Conservation (phyloP, 2,329 filamentous ascomycete genomes). For the Cytospora chrysosperma region DNA sequence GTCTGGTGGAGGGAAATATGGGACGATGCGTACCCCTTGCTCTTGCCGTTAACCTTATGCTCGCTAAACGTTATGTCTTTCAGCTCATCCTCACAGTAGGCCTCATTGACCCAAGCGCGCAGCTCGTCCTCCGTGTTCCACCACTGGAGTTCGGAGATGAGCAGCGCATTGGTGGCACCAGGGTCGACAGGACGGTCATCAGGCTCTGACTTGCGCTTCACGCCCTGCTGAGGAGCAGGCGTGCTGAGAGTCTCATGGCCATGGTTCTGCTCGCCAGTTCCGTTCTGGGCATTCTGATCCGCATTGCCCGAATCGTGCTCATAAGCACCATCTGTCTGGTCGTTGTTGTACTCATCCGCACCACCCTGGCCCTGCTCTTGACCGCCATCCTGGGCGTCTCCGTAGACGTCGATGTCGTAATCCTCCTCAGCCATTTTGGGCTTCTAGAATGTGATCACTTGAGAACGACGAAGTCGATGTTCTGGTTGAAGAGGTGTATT, state of each 20-base stretch:
- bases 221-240: constrained; percentile 47
- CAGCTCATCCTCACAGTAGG: constrained; percentile 78
- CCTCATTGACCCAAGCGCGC: constrained; percentile 78
- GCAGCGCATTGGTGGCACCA: constrained; percentile 66
- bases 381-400: constrained; percentile 44
- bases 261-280: constrained; percentile 39
- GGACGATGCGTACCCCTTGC: constrained; percentile 73
- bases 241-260: constrained; percentile 31
- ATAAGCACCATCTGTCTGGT: constrained; percentile 34
- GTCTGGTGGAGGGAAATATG: constrained; percentile 4
- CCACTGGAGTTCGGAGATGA: constrained; percentile 91
- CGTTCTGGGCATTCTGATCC: constrained; percentile 42
- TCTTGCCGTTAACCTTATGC: constrained; percentile 98
- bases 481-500: constrained; percentile 33
- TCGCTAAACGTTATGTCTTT: constrained; percentile 96
- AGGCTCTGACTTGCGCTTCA: constrained; percentile 60
- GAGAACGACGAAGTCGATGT: constrained; percentile 13
- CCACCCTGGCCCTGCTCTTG: constrained; percentile 32
- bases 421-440: constrained; percentile 65
- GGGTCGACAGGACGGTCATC: constrained; percentile 60
- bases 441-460: constrained; percentile 17
- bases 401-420: constrained; percentile 72
- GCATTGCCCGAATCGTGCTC: constrained; percentile 25
- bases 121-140: constrained; percentile 97
- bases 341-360: constrained; percentile 39